Percentiles rank a stretch among this genome's conserved stretches.
These are phyloP conservation scores for Dioszegia aurantiaca DNA, from an alignment of 768 basidiomycete species.

Conservation along the genomic window DNA sequence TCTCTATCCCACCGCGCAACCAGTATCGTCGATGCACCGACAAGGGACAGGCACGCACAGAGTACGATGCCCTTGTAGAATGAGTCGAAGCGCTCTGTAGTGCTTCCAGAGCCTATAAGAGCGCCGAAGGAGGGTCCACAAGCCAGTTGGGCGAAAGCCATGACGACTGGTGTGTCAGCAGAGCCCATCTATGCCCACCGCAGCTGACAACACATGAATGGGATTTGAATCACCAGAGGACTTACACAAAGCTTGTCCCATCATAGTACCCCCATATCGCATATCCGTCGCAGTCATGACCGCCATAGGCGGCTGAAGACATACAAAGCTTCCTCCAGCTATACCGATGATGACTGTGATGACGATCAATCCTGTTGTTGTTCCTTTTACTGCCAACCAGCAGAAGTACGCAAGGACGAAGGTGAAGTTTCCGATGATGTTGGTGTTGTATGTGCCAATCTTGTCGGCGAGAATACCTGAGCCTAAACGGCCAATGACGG, in stretches of 20 bases:
- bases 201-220: neutral
- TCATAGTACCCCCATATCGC: slow-evolving; percentile 22
- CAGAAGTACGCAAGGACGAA: slow-evolving; percentile 17
- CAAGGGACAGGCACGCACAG: slow-evolving; percentile 10
- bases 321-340: slow-evolving; percentile 23
- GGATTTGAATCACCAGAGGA: neutral
- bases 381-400: slow-evolving; percentile 25
- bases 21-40: slow-evolving; percentile 1
- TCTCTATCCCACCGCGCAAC: slow-evolving; percentile 16
- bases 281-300: slow-evolving; percentile 19
- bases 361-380: slow-evolving; percentile 8
- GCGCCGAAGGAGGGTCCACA: slow-evolving; percentile 24
- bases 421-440: slow-evolving; percentile 15
- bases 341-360: slow-evolving; percentile 21
- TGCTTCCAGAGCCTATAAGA: slow-evolving; percentile 17
- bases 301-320: slow-evolving; percentile 19
- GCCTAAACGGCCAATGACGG: slow-evolving; percentile 13
- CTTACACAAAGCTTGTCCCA: slow-evolving; percentile 30
- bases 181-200: neutral
- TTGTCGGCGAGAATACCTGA: slow-evolving; percentile 17
- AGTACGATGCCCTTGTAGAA: slow-evolving; percentile 23
- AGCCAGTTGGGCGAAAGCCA: slow-evolving; percentile 21
- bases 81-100: slow-evolving; percentile 13
- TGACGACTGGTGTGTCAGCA: slow-evolving; percentile 15
- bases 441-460: slow-evolving; percentile 22